A percentile compares a stretch with the other conserved stretches of the same genome.
Evolutionary conservation across 1,284 basidiomycete genomes (phyloP).

Genomic region (Lentinula novae-zelandiae): DNA sequence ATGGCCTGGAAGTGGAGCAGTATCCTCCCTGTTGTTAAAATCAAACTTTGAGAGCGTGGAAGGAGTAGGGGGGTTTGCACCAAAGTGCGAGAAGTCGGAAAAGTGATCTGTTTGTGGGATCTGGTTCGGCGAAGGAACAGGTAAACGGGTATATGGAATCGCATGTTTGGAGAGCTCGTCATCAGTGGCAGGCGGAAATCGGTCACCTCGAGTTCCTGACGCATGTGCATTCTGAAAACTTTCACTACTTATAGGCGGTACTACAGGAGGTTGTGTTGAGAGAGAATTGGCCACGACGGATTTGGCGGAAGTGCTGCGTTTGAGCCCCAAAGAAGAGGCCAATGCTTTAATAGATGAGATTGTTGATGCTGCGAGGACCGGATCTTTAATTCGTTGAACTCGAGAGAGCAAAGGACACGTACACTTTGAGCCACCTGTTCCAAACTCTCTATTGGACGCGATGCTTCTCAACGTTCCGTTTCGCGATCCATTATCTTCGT

Average conservation of each 20-base stretch:
- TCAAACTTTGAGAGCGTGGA: conserved; percentile 22
- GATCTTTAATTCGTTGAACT: conserved; percentile 12
- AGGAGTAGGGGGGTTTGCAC: conserved; percentile 24
- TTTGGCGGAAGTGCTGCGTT: conserved; percentile 40
- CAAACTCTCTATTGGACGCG: conserved; percentile 57
- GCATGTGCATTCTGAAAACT: conserved; percentile 3
- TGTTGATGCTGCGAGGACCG: conserved; percentile 37
- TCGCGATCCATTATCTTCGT: conserved; percentile 26
- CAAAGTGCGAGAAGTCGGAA: conserved; percentile 31
- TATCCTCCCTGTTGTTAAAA: conserved; percentile 27
- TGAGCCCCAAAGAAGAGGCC: conserved; percentile 66
- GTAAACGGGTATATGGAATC: conserved; percentile 51
- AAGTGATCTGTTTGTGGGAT: conserved; percentile 46
- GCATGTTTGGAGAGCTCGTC: conserved; percentile 44
- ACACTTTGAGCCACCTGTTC: conserved; percentile 63
- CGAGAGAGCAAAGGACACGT: conserved; percentile 23
- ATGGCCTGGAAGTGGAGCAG: conserved; percentile 53
- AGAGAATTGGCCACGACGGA: conserved; percentile 17
- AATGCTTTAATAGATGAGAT: conserved; percentile 65
- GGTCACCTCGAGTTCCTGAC: conserved; percentile 8
- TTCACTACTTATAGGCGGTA: conserved; percentile 22
- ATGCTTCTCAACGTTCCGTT: conserved; percentile 47
- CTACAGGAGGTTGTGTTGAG: conserved; percentile 24
- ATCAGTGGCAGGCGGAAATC: conserved; percentile 1
- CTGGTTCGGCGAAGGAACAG: conserved; percentile 33